Evolutionary conservation across 2,329 filamentous ascomycete genomes (phyloP), one percentile per base, ranked within the genome.

Genomic region (Aspergillus jensenii): DNA sequence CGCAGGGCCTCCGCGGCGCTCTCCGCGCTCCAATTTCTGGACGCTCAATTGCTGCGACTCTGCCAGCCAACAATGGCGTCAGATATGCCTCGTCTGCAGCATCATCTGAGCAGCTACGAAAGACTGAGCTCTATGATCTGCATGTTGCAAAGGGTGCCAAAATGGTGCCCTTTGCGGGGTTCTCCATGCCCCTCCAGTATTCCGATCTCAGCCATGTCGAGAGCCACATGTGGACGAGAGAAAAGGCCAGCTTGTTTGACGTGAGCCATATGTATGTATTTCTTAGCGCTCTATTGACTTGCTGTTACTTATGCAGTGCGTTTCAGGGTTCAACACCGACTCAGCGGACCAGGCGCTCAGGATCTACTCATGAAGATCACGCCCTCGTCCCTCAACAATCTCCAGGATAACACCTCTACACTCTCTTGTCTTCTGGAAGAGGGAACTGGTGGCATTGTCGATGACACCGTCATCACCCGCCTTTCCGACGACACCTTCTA

Each of bases 111-210:
- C 49, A 67, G 9, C 60, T 77, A 58, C 71, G 70, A 37, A 72
- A 72, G 76, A 96, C 91, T 3, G 87, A 88, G 27, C 81, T 97
- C 21, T 90, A 93, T 75, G 87, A 91, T 67, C 80, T 96, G 21
- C 90, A 96, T 74, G 70, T 93, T 61, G 82, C 85, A 58, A 81
- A 90, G 71, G 91, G 91, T 65, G 95, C 84, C 65, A 97, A 96
- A 79, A 95, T 98, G 86, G 93, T 97, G 50, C 90, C 91, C n/a
- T 99, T 97, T 77, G 93, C 90, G 62, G 92, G 91, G 65, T 96
- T 88, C 79, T 82, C 85, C 67, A 97, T 99, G 91, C 95, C 95
- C 7, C 87, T 99, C 45, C 90, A 95, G 75, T 99, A 98, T 79
- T 77, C 82, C 35, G 84, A 87, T 64, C 82, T 90, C 64, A 88